Conservation (phyloP, 352 stramenopile genomes). For the Achlya hypogyna region DNA sequence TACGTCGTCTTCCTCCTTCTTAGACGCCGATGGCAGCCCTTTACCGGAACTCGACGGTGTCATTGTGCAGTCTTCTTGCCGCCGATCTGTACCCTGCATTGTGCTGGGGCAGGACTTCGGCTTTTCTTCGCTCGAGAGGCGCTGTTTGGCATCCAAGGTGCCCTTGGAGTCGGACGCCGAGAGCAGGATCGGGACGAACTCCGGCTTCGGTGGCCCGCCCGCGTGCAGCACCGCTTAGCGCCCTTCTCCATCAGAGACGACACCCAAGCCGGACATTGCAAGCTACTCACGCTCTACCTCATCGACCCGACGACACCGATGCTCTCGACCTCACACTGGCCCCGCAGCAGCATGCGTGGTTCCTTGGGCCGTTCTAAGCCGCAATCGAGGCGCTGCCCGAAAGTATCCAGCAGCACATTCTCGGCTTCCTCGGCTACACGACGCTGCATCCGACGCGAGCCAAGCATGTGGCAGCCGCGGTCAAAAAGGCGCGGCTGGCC, state of each 20-base stretch:
- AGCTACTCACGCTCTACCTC: neutral
- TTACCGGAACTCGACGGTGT: slow-evolving; percentile 1
- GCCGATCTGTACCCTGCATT: neutral
- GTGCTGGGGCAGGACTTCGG: neutral
- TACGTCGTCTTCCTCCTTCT: neutral
- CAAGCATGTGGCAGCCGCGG: no score
- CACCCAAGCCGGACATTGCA: neutral
- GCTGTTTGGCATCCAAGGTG: neutral
- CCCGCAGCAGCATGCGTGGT: neutral
- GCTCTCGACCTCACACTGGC: neutral
- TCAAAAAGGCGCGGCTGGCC: no score
- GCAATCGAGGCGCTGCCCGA: neutral
- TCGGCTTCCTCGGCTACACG: neutral
- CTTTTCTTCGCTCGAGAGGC: neutral
- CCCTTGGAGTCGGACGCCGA: neutral
- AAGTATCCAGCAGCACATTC: neutral
- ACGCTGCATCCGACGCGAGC: no score
- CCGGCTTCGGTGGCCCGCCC: neutral
- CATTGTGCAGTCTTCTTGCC: neutral
- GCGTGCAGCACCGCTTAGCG: neutral
- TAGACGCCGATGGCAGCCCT: neutral
- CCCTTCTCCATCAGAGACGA: neutral
- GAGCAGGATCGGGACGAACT: neutral
- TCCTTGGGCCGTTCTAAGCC: neutral
- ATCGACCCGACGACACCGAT: neutral